These are phyloP conservation scores for Monoraphidium neglectum DNA, from an alignment of 139 green algal genomes.

Conservation along the genomic window DNA sequence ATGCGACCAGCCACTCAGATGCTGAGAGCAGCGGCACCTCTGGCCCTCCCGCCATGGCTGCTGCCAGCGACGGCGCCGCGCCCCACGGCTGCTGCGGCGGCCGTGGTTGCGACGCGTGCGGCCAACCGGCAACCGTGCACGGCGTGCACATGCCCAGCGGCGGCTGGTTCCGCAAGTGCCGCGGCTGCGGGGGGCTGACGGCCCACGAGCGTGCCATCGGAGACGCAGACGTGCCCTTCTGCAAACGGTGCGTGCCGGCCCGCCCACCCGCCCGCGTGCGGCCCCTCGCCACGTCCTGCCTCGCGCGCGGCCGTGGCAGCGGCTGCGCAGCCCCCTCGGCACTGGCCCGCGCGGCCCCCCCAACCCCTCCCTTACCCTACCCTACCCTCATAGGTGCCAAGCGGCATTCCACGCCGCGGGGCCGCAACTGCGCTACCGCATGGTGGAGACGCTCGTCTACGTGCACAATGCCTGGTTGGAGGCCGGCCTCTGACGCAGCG, in stretches of 20 bases:
- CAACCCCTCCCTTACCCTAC: too few species aligned
- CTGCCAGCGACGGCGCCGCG: not conserved
- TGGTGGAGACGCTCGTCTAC: constrained; percentile 28
- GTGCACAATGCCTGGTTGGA: constrained; percentile 23
- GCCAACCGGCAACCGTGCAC: not conserved
- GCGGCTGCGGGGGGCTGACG: constrained; percentile 28
- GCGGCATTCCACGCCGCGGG: not conserved
- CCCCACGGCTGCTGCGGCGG: not conserved
- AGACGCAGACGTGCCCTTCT: constrained; percentile 22
- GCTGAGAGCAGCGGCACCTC: too few species aligned
- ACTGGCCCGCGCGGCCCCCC: too few species aligned
- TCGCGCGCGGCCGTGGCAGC: too few species aligned
- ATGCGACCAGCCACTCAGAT: too few species aligned
- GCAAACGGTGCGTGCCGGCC: not conserved
- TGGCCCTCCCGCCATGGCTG: too few species aligned
- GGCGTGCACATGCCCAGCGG: not conserved
- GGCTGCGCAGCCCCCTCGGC: too few species aligned
- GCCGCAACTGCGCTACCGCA: not conserved
- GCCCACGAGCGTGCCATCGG: constrained; percentile 10
- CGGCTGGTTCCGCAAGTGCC: not conserved
- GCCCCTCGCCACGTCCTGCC: too few species aligned
- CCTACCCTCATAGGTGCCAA: constrained; percentile 12
- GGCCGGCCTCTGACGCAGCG: constrained; percentile 8
- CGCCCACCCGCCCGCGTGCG: not conserved
- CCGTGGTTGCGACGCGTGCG: constrained; percentile 17